phyloP scores from a whole-genome alignment of 2,329 filamentous ascomycete species.

The Cordyceps pruinosa region DNA sequence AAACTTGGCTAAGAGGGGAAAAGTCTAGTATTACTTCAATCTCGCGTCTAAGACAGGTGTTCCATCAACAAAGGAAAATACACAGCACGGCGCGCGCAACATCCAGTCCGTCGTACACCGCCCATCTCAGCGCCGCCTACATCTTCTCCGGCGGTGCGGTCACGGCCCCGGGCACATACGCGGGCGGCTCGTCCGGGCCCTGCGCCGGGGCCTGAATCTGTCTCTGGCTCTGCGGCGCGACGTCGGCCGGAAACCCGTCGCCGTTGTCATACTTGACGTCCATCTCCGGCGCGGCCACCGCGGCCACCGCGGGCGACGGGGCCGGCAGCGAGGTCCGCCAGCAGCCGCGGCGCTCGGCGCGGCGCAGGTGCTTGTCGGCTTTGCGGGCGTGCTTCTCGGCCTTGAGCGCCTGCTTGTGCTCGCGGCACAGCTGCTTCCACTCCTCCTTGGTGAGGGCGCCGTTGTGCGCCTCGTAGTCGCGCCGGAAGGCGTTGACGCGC shows the following conservation, averaged over 20 bases:
- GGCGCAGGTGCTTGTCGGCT: neutral
- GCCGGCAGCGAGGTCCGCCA: neutral
- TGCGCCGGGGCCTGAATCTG: neutral
- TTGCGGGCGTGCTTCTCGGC: constrained; percentile 4
- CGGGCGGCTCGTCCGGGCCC: neutral
- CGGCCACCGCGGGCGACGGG: neutral
- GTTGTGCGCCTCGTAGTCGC: neutral
- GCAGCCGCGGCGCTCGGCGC: neutral
- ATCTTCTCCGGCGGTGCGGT: constrained; percentile 1
- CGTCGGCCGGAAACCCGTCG: neutral
- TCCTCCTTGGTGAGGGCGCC: neutral
- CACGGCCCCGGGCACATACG: neutral
- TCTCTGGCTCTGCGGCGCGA: neutral
- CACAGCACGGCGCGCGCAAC: neutral
- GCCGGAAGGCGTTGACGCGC: neutral
- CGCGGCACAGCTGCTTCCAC: constrained; percentile 10
- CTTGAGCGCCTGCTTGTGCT: constrained; percentile 7
- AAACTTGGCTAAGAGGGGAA: neutral
- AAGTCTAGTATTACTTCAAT: neutral
- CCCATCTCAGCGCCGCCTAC: neutral
- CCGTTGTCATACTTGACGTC: neutral
- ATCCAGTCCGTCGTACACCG: neutral
- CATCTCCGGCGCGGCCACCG: neutral
- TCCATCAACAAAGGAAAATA: neutral
- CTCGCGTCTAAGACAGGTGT: neutral